These are phyloP conservation scores for Chalciporus sphaerocephalus DNA, from an alignment of 768 basidiomycete species.

Conservation along the genomic window DNA sequence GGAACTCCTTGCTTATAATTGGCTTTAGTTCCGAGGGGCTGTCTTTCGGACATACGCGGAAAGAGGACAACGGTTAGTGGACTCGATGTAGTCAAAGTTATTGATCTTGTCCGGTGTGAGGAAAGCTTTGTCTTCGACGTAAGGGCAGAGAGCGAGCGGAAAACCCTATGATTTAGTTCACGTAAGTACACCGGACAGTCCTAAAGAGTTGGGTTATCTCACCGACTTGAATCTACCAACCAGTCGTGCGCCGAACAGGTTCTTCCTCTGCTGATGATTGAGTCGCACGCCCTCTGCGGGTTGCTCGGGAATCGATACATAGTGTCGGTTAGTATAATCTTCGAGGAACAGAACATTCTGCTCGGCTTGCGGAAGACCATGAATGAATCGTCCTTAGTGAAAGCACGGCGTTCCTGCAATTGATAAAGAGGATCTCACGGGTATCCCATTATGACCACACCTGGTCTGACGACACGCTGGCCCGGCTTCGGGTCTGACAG, in stretches of 20 bases:
- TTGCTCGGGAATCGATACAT: slow-evolving; percentile 22
- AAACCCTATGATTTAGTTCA: too few relatives aligned
- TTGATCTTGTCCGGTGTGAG: slow-evolving; percentile 40
- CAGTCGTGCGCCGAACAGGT: slow-evolving; percentile 36
- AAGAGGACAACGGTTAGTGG: slow-evolving; percentile 36
- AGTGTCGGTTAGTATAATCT: slow-evolving; percentile 42
- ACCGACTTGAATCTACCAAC: slow-evolving; percentile 47
- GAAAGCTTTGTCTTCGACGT: slow-evolving; percentile 38
- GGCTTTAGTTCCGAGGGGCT: slow-evolving; percentile 35
- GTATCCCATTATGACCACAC: slow-evolving; percentile 39
- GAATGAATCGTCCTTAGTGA: slow-evolving; percentile 50
- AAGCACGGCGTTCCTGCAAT: slow-evolving; percentile 32
- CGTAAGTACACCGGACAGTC: too few relatives aligned
- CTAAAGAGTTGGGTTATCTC: too few relatives aligned
- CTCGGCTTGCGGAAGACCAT: slow-evolving; percentile 44
- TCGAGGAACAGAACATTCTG: slow-evolving; percentile 44
- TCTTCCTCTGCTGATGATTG: neutral
- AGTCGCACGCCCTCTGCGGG: slow-evolving; percentile 20
- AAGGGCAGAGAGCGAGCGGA: slow-evolving; percentile 43
- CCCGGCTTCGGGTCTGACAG: slow-evolving; percentile 30
- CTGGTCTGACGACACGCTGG: slow-evolving; percentile 23
- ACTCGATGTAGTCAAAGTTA: slow-evolving; percentile 33
- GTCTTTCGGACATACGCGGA: slow-evolving; percentile 47
- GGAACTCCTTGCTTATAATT: slow-evolving; percentile 15
- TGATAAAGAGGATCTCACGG: slow-evolving; percentile 33